Percentiles rank a stretch among this genome's conserved stretches.
Evolutionary conservation across 2,329 filamentous ascomycete species (phyloP).

Genomic region (Epichloe elymi): DNA sequence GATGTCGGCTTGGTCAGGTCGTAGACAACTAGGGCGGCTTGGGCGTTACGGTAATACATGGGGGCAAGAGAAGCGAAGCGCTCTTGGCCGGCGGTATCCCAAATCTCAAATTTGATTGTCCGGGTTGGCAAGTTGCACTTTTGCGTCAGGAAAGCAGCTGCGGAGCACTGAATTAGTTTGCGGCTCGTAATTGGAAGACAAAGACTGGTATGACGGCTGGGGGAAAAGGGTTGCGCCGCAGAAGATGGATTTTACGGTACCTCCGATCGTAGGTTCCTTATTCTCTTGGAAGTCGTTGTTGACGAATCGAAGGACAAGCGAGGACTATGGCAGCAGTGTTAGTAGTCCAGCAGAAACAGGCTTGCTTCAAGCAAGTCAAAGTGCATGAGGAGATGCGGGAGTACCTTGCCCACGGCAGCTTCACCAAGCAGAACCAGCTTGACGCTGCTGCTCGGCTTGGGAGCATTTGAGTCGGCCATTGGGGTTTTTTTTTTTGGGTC

Average conservation of each 20-base stretch:
- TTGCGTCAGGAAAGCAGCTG: constrained; percentile 94
- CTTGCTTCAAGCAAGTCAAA: not conserved
- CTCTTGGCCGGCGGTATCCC: constrained; percentile 97
- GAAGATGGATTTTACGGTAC: constrained; percentile 34
- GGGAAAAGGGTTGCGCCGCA: not conserved
- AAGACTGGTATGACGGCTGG: not conserved
- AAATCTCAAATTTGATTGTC: constrained; percentile 91
- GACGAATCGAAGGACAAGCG: constrained; percentile 92
- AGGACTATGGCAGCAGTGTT: constrained; percentile 50
- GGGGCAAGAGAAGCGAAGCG: constrained; percentile 91
- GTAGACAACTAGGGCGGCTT: constrained; percentile 95
- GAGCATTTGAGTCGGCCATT: constrained; percentile 44
- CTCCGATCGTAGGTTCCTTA: constrained; percentile 98
- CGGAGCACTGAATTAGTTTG: not conserved
- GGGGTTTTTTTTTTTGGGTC: constrained; percentile 4
- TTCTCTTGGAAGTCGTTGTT: constrained; percentile 99
- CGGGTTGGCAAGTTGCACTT: constrained; percentile 93
- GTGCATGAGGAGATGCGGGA: not conserved
- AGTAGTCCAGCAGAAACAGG: constrained; percentile 11
- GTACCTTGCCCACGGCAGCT: constrained; percentile 95
- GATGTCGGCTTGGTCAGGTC: constrained; percentile 95
- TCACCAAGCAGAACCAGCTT: constrained; percentile 97
- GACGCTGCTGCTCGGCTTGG: constrained; percentile 98
- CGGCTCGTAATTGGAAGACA: not conserved
- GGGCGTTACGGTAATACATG: constrained; percentile 99